A percentile compares a stretch with the other conserved stretches of the same genome.
phyloP scores from a whole-genome alignment of 2,329 filamentous ascomycete species.

The Xylaria sp. region DNA sequence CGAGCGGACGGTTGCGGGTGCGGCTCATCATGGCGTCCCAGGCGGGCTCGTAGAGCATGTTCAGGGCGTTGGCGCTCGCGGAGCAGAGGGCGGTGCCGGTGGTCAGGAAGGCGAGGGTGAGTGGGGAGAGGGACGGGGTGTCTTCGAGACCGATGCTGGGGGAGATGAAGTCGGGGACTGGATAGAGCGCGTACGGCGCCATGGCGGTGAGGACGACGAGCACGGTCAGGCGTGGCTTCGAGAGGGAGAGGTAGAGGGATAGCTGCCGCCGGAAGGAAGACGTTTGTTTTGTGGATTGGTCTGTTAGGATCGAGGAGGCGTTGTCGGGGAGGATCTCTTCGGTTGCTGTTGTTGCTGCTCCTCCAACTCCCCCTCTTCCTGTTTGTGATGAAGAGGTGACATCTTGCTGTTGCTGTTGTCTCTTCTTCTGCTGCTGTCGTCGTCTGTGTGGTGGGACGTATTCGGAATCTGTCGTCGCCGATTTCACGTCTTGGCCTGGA shows the following conservation, averaged over 20 bases:
- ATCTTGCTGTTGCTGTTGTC: conserved; percentile 17
- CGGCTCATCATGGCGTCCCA: conserved; percentile 93
- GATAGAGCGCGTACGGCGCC: conserved; percentile 90
- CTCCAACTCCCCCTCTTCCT: background rate
- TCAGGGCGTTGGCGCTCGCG: conserved; percentile 91
- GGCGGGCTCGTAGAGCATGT: conserved; percentile 93
- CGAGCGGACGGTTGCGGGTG: conserved; percentile 89
- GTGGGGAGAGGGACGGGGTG: conserved; percentile 83
- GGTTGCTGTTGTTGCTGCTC: background rate
- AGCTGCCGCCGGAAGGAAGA: conserved; percentile 68
- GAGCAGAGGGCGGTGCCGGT: conserved; percentile 85
- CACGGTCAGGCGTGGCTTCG: conserved; percentile 93
- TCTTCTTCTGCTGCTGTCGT: conserved; percentile 6
- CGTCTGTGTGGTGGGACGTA: conserved; percentile 16
- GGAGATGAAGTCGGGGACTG: conserved; percentile 83
- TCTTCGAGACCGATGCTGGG: conserved; percentile 63
- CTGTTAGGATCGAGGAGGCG: conserved; percentile 62
- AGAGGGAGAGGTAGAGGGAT: conserved; percentile 84
- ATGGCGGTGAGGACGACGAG: conserved; percentile 91
- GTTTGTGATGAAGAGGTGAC: background rate
- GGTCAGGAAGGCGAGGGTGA: conserved; percentile 92
- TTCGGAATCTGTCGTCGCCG: background rate
- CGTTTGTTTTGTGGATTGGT: conserved; percentile 54
- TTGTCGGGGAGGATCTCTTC: conserved; percentile 50
- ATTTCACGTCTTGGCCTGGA: conserved; percentile 7